These are phyloP conservation scores for Ogataea hybrid DNA, from an alignment of 1,139 yeast genomes.

Conservation along the genomic window DNA sequence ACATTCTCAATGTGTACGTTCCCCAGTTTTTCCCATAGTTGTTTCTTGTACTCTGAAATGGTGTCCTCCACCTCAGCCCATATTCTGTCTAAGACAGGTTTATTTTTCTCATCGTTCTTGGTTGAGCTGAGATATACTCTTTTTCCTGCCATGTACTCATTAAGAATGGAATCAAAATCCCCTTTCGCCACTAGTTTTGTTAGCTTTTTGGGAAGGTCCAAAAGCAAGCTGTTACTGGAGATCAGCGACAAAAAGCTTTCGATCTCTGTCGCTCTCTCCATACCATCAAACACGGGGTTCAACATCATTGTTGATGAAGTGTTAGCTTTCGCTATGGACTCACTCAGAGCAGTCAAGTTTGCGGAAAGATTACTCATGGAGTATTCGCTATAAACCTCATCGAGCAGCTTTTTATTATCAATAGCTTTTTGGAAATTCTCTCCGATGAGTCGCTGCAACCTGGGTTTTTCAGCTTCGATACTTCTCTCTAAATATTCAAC, in stretches of 20 bases:
- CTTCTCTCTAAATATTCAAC: slow-evolving; percentile 58
- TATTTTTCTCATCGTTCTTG: slow-evolving; percentile 19
- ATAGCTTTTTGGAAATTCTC: slow-evolving; percentile 75
- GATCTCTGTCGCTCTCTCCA: slow-evolving; percentile 58
- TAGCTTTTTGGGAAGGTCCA: slow-evolving; percentile 69
- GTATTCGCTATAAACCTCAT: slow-evolving; percentile 54
- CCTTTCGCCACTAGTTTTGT: slow-evolving; percentile 50
- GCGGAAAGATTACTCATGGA: slow-evolving; percentile 29
- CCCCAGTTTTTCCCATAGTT: slow-evolving; percentile 59
- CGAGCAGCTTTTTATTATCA: slow-evolving; percentile 67
- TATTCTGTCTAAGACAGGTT: slow-evolving; percentile 43
- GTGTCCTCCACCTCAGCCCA: slow-evolving; percentile 69
- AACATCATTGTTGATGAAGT: slow-evolving; percentile 64
- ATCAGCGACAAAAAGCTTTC: slow-evolving; percentile 61
- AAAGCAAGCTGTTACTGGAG: slow-evolving; percentile 58
- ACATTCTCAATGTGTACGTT: slow-evolving; percentile 31
- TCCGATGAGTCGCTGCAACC: slow-evolving; percentile 65
- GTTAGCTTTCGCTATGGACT: slow-evolving; percentile 30
- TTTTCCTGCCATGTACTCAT: slow-evolving; percentile 63
- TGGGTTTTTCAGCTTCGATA: slow-evolving; percentile 63
- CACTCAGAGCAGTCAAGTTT: slow-evolving; percentile 21
- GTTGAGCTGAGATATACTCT: slow-evolving; percentile 28
- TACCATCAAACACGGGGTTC: slow-evolving; percentile 72
- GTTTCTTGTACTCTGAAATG: slow-evolving; percentile 60
- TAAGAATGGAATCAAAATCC: slow-evolving; percentile 69